These are phyloP conservation scores for Ophiocordyceps camponoti-saundersi DNA, from an alignment of 2,329 filamentous ascomycete genomes.

Conservation along the genomic window DNA sequence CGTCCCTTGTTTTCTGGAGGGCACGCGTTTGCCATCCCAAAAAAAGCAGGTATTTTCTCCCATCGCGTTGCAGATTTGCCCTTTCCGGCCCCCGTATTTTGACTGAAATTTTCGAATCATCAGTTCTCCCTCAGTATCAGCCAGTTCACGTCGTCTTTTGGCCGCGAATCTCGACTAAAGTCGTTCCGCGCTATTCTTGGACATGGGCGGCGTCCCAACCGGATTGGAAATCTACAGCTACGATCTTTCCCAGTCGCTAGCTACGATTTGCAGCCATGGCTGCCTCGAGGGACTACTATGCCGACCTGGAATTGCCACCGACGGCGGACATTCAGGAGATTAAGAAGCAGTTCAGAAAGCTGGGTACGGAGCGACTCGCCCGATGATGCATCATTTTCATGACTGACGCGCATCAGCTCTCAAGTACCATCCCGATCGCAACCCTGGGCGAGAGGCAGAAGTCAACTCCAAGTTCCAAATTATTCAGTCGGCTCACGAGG, in stretches of 20 bases:
- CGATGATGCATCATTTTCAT: neutral
- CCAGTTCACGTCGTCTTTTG: neutral
- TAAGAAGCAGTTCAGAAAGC: conserved; percentile 72
- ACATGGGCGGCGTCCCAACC: conserved; percentile 5
- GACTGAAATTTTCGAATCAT: neutral
- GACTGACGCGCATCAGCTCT: conserved; percentile 37
- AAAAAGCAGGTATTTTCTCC: neutral
- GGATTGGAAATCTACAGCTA: neutral
- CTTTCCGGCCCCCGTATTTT: neutral
- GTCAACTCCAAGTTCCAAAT: conserved; percentile 70
- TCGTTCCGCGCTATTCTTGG: conserved; percentile 1
- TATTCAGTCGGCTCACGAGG: conserved; percentile 73
- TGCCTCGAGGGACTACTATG: conserved; percentile 60
- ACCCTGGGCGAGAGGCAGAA: conserved; percentile 65
- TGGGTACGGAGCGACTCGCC: conserved; percentile 37
- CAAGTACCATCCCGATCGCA: conserved; percentile 78
- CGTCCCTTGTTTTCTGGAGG: neutral
- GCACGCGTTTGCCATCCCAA: neutral
- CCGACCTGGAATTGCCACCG: conserved; percentile 56
- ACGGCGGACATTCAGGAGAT: conserved; percentile 58
- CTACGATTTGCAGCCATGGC: conserved; percentile 12
- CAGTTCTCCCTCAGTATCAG: neutral
- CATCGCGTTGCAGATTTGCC: neutral
- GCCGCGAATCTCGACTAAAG: neutral
- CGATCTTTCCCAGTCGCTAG: neutral